Base-by-base conservation (phyloP, 2,329 filamentous ascomycete species). In the Arthrobotrys sinensis region DNA sequence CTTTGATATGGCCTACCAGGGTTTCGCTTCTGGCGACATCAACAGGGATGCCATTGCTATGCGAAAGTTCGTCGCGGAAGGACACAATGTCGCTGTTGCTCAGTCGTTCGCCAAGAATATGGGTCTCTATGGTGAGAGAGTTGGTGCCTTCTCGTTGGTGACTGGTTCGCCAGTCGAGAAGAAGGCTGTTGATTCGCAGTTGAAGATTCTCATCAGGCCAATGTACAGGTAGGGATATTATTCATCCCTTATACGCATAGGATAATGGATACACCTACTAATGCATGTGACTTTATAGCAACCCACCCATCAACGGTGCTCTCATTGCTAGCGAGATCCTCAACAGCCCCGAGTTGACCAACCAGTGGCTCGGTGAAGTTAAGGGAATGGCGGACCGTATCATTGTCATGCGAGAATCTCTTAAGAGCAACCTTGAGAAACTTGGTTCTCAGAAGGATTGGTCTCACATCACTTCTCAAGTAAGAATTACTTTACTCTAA, bases 1-100 rank as follows among this genome's bases (percentile, higher is more conserved):
- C 89, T 98, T 99, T 86, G 96, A 99, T 87, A 93, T 90, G 80
- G 96, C 96, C 71, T 99, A 99, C 87, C 96, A 98, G 86, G 95
- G 96, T 72, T 99, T 99, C 84, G 96, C 96, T 2, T 97, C 96
- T 0, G 96, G 96, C 76, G 91, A 96, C 84, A 89, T 98, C 19
- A 88, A 89, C 81, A 90, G 90, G 78, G 96, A 99, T 84, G 93
- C 93, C 80, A 94, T 91, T 87, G 93, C 96, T n/a, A 91, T 99
- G 82, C 92, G 93, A 81, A 93, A 97, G 88, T 99, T 99, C 83
- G 88, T 97, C 82, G 91, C 95, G 83, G 91, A 81, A 6, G 81
- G 81, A 0, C 81, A 86, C 71, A 88, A 90, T 82, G 85, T 88
- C 3, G 87, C 87, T 64, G 84, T 90, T 2, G 88, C 88, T 60